Evolutionary conservation across 371 early-diverging fungal genomes (phyloP).

Genomic region (Mortierella sp.): DNA sequence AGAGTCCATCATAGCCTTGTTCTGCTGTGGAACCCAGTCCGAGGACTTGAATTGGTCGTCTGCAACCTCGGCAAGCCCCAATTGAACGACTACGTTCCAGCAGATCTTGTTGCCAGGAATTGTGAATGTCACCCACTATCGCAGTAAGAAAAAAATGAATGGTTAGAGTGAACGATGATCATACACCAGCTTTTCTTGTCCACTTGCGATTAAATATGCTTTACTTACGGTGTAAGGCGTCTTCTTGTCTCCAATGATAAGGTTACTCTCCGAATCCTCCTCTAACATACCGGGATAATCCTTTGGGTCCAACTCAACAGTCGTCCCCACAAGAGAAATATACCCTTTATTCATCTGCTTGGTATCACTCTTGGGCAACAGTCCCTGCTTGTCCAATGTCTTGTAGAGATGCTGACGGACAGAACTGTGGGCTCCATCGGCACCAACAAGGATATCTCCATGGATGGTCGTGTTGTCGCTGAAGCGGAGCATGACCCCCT

Average conservation of each 20-base stretch:
- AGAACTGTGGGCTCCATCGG: conserved; percentile 32
- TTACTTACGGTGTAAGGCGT: not conserved
- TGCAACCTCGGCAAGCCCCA: not conserved
- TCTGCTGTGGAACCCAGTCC: conserved; percentile 18
- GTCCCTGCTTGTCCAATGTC: not conserved
- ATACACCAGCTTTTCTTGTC: not conserved
- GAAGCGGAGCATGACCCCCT: conserved; percentile 23
- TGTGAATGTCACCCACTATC: conserved; percentile 20
- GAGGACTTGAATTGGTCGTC: conserved; percentile 14
- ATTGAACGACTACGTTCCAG: conserved; percentile 23
- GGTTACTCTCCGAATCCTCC: not conserved
- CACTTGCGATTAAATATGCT: no score
- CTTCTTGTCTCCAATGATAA: conserved; percentile 2
- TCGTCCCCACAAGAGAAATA: conserved; percentile 20
- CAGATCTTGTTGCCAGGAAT: conserved; percentile 19
- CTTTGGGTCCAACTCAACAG: conserved; percentile 13
- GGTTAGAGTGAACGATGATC: no score
- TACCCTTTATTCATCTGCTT: conserved; percentile 2
- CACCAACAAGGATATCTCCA: conserved; percentile 39
- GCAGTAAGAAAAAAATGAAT: no score
- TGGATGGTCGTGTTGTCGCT: conserved; percentile 8
- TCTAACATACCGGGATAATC: conserved; percentile 12
- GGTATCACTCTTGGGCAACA: conserved; percentile 10
- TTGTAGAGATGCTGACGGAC: conserved; percentile 35
- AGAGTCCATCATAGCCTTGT: conserved; percentile 11